A percentile compares a stretch with the other conserved stretches of the same genome.
These are phyloP conservation scores for Termitomyces eurrhizus DNA, from an alignment of 768 basidiomycete species.

Conservation along the genomic window DNA sequence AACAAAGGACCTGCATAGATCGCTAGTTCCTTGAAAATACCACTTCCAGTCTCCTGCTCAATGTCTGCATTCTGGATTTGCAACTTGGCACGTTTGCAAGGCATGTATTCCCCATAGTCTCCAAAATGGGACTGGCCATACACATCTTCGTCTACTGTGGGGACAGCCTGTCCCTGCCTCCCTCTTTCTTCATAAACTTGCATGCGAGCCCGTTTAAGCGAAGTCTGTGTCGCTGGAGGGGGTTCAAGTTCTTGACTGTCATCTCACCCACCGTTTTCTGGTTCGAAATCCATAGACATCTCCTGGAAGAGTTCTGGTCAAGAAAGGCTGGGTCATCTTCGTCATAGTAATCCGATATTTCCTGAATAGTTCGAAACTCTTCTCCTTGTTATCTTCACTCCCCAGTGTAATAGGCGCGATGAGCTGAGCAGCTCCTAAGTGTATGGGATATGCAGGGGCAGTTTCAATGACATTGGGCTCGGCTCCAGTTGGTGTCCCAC, in stretches of 20 bases:
- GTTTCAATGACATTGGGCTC: conserved; percentile 71
- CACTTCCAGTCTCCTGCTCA: conserved; percentile 16
- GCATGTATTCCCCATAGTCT: conserved; percentile 85
- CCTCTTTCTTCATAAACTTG: conserved; percentile 21
- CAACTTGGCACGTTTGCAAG: conserved; percentile 85
- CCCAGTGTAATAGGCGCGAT: conserved; percentile 42
- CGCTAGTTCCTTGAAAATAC: conserved; percentile 69
- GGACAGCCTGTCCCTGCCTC: conserved; percentile 12
- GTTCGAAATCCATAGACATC: conserved; percentile 25
- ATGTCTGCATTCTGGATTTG: conserved; percentile 69
- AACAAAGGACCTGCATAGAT: conserved; percentile 65
- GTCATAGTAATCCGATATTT: conserved; percentile 51
- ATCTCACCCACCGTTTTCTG: conserved; percentile 9
- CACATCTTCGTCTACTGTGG: conserved; percentile 35
- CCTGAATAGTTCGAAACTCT: conserved; percentile 62
- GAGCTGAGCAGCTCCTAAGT: conserved; percentile 65
- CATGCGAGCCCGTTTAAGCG: conserved; percentile 35
- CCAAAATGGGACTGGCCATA: conserved; percentile 84
- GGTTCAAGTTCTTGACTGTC: conserved; percentile 26
- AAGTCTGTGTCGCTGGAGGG: conserved; percentile 38
- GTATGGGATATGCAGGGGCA: conserved; percentile 74
- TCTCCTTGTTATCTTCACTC: conserved; percentile 12
- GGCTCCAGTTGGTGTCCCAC: conserved; percentile 75
- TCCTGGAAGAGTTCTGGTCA: conserved; percentile 43
- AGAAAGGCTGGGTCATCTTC: conserved; percentile 53